A percentile compares a stretch with the other conserved stretches of the same genome.
These are phyloP conservation scores for Aphanoascus verrucosus DNA, from an alignment of 2,329 filamentous ascomycete species.

Conservation along the genomic window DNA sequence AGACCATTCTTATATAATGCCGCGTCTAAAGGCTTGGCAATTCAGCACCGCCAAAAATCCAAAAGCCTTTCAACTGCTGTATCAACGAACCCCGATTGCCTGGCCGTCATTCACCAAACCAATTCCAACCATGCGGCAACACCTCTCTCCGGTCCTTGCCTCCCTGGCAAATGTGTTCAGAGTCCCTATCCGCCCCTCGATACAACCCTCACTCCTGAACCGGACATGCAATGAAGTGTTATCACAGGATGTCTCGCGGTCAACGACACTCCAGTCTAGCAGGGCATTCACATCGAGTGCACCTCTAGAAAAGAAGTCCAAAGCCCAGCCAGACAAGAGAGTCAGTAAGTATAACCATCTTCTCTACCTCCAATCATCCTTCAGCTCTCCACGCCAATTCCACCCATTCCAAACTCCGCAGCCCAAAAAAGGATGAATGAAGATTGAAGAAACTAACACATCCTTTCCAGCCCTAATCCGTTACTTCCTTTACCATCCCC, in stretches of 20 bases:
- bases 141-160: conserved; percentile 32
- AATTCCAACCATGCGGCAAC: conserved; percentile 13
- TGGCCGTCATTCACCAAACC: background rate
- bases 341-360: conserved; percentile 32
- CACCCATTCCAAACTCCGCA: too few species aligned
- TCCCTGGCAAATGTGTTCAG: conserved; percentile 38
- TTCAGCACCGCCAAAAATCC: too few species aligned
- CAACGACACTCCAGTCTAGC: conserved; percentile 9
- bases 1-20: too few species aligned
- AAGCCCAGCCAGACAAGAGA: conserved; percentile 29
- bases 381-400: too few species aligned
- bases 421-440: too few species aligned
- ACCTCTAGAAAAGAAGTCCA: conserved; percentile 31
- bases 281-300: conserved; percentile 33
- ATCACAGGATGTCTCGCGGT: background rate
- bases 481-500: conserved; percentile 59
- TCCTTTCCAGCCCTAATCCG: conserved; percentile 47
- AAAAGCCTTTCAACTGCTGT: background rate
- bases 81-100: background rate
- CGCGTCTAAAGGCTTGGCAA: too few species aligned
- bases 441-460: background rate
- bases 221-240: conserved; percentile 9
- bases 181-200: conserved; percentile 30
- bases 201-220: conserved; percentile 20
- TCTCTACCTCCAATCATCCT: background rate